These are phyloP conservation scores for Dorcoceras hygrometricum DNA, from an alignment of 257 asterid species.

Conservation along the genomic window DNA sequence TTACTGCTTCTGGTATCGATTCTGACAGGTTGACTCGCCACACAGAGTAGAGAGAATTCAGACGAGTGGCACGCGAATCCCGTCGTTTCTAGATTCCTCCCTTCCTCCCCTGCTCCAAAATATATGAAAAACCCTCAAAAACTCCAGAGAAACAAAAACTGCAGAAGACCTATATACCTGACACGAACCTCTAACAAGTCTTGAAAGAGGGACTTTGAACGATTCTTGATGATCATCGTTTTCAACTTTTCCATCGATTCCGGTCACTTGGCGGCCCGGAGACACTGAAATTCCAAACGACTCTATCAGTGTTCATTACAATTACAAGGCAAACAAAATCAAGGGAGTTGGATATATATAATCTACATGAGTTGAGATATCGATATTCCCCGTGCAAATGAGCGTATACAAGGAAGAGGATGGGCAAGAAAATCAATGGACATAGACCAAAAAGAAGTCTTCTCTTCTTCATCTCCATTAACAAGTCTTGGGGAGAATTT, in stretches of 20 bases:
- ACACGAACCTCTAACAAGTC: conserved; percentile 1
- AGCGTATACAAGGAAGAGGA: conserved; percentile 13
- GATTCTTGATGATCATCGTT: not conserved
- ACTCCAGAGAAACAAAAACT: not conserved
- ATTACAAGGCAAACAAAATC: not conserved
- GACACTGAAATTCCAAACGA: not conserved
- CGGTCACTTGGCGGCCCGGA: not conserved
- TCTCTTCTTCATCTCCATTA: conserved; percentile 16
- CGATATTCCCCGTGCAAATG: conserved; percentile 18
- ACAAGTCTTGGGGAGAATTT: not conserved
- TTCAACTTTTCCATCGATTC: not conserved
- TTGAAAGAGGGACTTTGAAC: not conserved
- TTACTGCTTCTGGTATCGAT: conserved; percentile 10
- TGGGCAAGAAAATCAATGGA: conserved; percentile 22
- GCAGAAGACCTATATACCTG: no score
- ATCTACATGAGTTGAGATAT: conserved; percentile 20
- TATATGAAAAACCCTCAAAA: not conserved
- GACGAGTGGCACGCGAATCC: conserved; percentile 44
- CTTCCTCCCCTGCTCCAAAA: conserved; percentile 39
- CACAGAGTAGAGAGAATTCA: conserved; percentile 36
- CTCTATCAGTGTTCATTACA: not conserved
- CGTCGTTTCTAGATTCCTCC: conserved; percentile 30
- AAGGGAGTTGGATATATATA: not conserved
- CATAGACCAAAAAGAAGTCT: conserved; percentile 15
- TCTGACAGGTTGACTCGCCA: conserved; percentile 34